A percentile compares a stretch with the other conserved stretches of the same genome.
phyloP scores from a whole-genome alignment of 1,139 yeast genomes.

The Oligophagozyma castellii region DNA sequence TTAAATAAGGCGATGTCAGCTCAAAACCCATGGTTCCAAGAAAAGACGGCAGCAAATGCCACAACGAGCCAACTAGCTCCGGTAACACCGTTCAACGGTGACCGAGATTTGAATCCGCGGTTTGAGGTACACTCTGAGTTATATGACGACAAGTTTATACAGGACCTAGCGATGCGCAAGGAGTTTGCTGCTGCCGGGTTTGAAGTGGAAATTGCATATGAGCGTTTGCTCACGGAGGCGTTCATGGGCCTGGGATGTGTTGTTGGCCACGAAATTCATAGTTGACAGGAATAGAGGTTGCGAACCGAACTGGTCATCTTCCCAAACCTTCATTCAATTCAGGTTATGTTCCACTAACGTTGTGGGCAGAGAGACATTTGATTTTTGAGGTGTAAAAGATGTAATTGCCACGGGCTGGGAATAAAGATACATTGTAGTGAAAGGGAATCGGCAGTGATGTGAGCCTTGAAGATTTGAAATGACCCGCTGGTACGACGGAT shows the following conservation, averaged over 20 bases:
- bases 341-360: too few species aligned
- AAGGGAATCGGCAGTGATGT: too few species aligned
- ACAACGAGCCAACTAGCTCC: constrained; percentile 30
- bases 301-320: too few species aligned
- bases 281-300: too few species aligned
- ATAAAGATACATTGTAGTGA: too few species aligned
- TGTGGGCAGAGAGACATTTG: too few species aligned
- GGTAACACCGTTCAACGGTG: constrained; percentile 91
- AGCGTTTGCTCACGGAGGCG: constrained; percentile 74
- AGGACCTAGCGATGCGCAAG: constrained; percentile 45
- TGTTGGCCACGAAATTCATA: constrained; percentile 57
- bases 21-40: constrained; percentile 21
- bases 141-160: constrained; percentile 50
- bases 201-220: constrained; percentile 53
- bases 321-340: too few species aligned
- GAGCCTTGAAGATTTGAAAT: too few species aligned
- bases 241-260: constrained; percentile 80
- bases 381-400: too few species aligned
- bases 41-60: constrained; percentile 4
- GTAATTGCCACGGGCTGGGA: too few species aligned
- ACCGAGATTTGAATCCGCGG: constrained; percentile 42
- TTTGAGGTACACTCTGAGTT: constrained; percentile 30
- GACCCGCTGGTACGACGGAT: too few species aligned
- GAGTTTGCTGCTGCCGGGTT: constrained; percentile 82
- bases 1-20: constrained; percentile 35